These are phyloP conservation scores for Bretschneidera sinensis DNA, from an alignment of 345 rosid genomes.

Conservation along the genomic window DNA sequence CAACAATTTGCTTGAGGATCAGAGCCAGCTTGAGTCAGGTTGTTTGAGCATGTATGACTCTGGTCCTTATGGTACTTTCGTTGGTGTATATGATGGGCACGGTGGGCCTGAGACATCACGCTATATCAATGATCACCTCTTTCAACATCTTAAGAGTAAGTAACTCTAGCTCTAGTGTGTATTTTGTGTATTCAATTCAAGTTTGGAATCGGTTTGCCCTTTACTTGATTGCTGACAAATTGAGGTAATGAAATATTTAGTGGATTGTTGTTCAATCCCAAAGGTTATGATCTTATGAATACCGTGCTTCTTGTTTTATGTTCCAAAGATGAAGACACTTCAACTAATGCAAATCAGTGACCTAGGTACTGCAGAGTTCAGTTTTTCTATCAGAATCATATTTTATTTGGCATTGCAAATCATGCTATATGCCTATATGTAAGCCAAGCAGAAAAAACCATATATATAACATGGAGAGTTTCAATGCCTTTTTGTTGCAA, in stretches of 20 bases:
- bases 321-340: too few species aligned
- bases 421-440: too few species aligned
- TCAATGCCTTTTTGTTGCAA: too few species aligned
- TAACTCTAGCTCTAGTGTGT: conserved; percentile 2
- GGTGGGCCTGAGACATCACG: conserved; percentile 92
- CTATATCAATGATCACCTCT: conserved; percentile 67
- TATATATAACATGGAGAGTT: too few species aligned
- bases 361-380: too few species aligned
- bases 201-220: too few species aligned
- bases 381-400: too few species aligned
- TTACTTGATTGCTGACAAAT: too few species aligned
- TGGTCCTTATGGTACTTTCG: conserved; percentile 81
- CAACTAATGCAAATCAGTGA: too few species aligned
- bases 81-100: conserved; percentile 87
- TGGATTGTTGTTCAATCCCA: not conserved
- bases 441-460: too few species aligned
- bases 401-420: too few species aligned
- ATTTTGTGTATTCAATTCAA: not conserved
- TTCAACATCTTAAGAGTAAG: conserved; percentile 74
- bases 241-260: not conserved
- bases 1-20: conserved; percentile 85
- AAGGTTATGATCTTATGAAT: too few species aligned
- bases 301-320: not conserved
- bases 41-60: conserved; percentile 45
- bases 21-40: conserved; percentile 91